phyloP scores from a whole-genome alignment of 140 eudicot species.

The Bidens hawaiensis region DNA sequence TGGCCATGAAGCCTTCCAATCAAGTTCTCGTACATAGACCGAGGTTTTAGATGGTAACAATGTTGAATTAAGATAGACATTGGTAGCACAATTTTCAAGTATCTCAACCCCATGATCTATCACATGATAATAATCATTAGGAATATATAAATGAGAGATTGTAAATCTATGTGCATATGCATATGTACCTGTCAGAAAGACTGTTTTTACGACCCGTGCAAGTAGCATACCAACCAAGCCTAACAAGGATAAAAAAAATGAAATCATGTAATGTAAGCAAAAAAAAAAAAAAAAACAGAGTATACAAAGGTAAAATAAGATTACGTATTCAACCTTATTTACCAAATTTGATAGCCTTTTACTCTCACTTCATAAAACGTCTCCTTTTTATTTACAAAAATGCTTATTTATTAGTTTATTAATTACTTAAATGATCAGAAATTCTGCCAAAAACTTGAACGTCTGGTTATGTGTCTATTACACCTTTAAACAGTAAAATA shows the following conservation, averaged over 20 bases:
- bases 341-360: not conserved
- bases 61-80: conserved; percentile 56
- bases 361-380: not conserved
- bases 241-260: conserved; percentile 33
- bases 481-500: not conserved
- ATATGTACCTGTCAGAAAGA: conserved; percentile 71
- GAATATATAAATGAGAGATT: not conserved
- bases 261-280: conserved; percentile 25
- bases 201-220: conserved; percentile 69
- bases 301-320: not conserved
- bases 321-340: not conserved
- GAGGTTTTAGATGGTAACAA: conserved; percentile 35
- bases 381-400: not conserved
- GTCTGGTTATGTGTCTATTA: not conserved
- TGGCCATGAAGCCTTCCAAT: conserved; percentile 82
- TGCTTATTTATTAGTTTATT: not conserved
- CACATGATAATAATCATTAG: not conserved
- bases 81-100: conserved; percentile 67
- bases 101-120: conserved; percentile 72
- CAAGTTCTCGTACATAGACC: conserved; percentile 82
- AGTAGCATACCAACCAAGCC: conserved; percentile 91
- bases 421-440: not conserved
- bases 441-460: not conserved
- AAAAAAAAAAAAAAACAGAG: no score
- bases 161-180: not conserved